Conservation (phyloP, 176 grass and related monocot species). For the Avena eriantha region DNA sequence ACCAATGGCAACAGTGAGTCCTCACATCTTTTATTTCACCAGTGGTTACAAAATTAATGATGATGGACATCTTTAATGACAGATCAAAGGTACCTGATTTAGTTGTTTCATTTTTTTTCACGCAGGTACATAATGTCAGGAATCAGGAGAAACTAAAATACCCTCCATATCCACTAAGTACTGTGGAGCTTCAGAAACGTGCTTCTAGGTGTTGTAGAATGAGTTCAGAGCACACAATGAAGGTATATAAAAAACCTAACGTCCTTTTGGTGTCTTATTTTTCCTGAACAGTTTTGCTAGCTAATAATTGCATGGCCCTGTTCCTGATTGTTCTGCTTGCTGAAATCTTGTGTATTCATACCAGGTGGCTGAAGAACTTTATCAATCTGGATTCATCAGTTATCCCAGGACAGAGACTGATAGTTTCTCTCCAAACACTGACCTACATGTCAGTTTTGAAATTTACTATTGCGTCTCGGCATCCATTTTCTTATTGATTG, state of each 20-base stretch:
- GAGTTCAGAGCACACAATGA: constrained; percentile 96
- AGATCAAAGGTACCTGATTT: constrained; percentile 21
- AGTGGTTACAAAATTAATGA: constrained; percentile 27
- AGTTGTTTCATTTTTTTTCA: constrained; percentile 34
- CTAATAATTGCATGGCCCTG: constrained; percentile 19
- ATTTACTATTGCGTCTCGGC: constrained; percentile 29
- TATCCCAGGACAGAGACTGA: constrained; percentile 98
- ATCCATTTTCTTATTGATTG: constrained; percentile 31
- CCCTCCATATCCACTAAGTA: constrained; percentile 94
- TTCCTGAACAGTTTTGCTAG: constrained; percentile 23
- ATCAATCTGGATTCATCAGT: constrained; percentile 95
- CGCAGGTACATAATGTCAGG: constrained; percentile 81
- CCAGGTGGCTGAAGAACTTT: constrained; percentile 90
- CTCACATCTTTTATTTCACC: constrained; percentile 39
- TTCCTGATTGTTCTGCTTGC: constrained; percentile 36
- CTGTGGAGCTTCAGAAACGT: constrained; percentile 94
- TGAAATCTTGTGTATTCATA: constrained; percentile 46
- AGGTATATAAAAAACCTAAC: constrained; percentile 50
- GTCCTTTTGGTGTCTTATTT: constrained; percentile 34
- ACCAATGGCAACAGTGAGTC: constrained; percentile 88
- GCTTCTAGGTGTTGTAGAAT: constrained; percentile 98
- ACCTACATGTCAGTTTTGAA: constrained; percentile 73
- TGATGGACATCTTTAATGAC: background rate
- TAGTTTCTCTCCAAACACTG: constrained; percentile 90
- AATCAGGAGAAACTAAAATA: constrained; percentile 96